Percentiles rank a stretch among this genome's conserved stretches.
Conservation (phyloP, 495 filamentous ascomycete species). For the Staphylotrichum longicolle region DNA sequence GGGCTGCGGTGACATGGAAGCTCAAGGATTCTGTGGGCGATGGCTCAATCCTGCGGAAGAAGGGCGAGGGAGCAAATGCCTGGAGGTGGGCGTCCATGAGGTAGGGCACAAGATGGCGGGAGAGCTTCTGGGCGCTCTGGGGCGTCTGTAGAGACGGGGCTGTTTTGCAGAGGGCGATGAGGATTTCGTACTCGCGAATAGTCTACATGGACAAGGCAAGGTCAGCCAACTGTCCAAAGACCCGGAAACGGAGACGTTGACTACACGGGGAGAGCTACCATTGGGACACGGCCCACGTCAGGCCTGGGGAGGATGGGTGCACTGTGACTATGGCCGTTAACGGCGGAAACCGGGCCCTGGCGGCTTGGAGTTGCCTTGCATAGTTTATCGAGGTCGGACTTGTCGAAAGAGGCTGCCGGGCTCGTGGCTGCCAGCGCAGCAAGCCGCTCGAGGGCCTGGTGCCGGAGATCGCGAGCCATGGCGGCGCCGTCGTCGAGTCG, state of each 20-base stretch:
- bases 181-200: slow-evolving; percentile 81
- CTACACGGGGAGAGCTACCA: slow-evolving; percentile 41
- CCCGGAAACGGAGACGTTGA: background rate
- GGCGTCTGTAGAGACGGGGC: slow-evolving; percentile 64
- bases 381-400: slow-evolving; percentile 63
- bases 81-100: slow-evolving; percentile 79
- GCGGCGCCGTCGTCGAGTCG: slow-evolving; percentile 8
- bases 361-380: slow-evolving; percentile 53
- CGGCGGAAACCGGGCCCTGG: slow-evolving; percentile 29
- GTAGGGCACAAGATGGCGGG: slow-evolving; percentile 73
- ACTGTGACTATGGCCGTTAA: slow-evolving; percentile 34
- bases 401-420: slow-evolving; percentile 50
- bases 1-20: slow-evolving; percentile 69
- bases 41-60: slow-evolving; percentile 75
- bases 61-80: slow-evolving; percentile 72
- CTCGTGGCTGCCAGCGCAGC: slow-evolving; percentile 59
- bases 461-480: slow-evolving; percentile 56
- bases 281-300: slow-evolving; percentile 47
- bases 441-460: slow-evolving; percentile 67
- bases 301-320: slow-evolving; percentile 17
- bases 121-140: slow-evolving; percentile 70
- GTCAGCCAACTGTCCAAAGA: slow-evolving; percentile 24
- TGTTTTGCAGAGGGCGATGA: slow-evolving; percentile 85
- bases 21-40: slow-evolving; percentile 88
- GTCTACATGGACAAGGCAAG: slow-evolving; percentile 35